Evolutionary conservation across 352 stramenopile genomes (phyloP), one percentile per base, ranked within the genome.

Genomic region (Phytophthora sansomeana): DNA sequence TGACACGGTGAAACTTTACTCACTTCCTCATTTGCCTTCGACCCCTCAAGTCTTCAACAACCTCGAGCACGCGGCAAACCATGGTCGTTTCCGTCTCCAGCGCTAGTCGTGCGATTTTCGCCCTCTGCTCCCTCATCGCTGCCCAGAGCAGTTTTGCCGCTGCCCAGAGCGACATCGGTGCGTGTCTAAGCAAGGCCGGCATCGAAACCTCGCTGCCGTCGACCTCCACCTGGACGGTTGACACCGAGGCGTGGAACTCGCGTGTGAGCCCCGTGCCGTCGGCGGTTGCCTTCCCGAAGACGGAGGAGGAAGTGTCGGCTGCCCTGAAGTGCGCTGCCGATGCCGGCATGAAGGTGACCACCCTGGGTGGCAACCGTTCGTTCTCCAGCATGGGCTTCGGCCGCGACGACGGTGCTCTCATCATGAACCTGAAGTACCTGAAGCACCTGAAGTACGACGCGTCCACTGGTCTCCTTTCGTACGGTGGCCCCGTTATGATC

Each of bases 351-450:
- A 73, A 73, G 46, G 65, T 73, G 46, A 69, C 65, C 21, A 73
- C 65, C 2, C 52, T 73, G 11, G 63, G 63, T 41, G 63, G 63
- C 30, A 71, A 71, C 63, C 63, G 63, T 14, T 72, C 63, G n/a
- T 72, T 72, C 57, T 72, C 63, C 13, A 72, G 63, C 36, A 67
- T 72, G 65, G 65, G 65, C 9, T 73, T 73, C 35, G 65, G 65
- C 21, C 65, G 65, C 21, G 39, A 73, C n/a, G 65, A 71, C 24
- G 65, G 58, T 46, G 65, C 65, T 52, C 58, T 73, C 10, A 42
- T 73, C 38, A 69, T 73, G 9, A 73, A 69, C 39, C 28, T 73
- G 7, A 73, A 69, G 58, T 11, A 48, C 33, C 13, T 73, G 26
- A 69, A 64, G 58, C 52, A 69, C 21, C 32, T 69, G 7, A 24